These are phyloP conservation scores for Pyrenophora graminea DNA, from an alignment of 2,329 filamentous ascomycete genomes.

Conservation along the genomic window DNA sequence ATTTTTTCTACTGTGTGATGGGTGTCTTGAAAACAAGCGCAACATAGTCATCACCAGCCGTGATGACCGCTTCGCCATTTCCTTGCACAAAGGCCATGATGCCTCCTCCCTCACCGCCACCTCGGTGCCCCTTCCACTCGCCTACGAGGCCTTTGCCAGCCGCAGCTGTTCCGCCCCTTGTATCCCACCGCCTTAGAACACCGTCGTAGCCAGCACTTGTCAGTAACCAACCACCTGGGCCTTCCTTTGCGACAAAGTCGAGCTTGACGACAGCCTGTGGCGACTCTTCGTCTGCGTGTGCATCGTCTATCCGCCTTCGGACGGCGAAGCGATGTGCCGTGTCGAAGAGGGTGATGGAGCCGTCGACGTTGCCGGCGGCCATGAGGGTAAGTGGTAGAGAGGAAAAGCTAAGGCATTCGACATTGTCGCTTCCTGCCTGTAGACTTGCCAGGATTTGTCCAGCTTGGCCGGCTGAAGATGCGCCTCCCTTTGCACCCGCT, in stretches of 20 bases:
- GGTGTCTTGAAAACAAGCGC: conserved; percentile 35
- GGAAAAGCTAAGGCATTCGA: conserved; percentile 75
- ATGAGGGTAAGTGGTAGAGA: conserved; percentile 64
- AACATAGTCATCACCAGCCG: conserved; percentile 79
- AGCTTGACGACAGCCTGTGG: conserved; percentile 91
- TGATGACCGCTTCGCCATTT: conserved; percentile 75
- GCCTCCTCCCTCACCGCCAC: conserved; percentile 83
- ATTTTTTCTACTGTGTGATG: conserved; percentile 10
- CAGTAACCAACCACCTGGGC: conserved; percentile 65
- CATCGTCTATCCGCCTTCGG: conserved; percentile 78
- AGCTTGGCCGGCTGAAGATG: conserved; percentile 54
- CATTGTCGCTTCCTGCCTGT: conserved; percentile 75
- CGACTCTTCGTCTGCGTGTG: conserved; percentile 72
- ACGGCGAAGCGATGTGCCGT: conserved; percentile 83
- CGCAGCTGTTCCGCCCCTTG: conserved; percentile 67
- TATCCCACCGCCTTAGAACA: conserved; percentile 86
- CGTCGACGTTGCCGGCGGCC: conserved; percentile 67
- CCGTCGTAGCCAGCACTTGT: conserved; percentile 93
- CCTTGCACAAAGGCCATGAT: conserved; percentile 88
- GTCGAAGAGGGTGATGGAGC: conserved; percentile 82
- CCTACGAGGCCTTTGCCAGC: conserved; percentile 72
- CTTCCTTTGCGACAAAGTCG: conserved; percentile 70
- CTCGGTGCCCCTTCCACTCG: conserved; percentile 89
- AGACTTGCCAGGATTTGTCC: conserved; percentile 81
- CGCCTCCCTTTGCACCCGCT: conserved; percentile 46